These are phyloP conservation scores for Xylariaceae sp. DNA, from an alignment of 2,329 filamentous ascomycete species.

Conservation along the genomic window DNA sequence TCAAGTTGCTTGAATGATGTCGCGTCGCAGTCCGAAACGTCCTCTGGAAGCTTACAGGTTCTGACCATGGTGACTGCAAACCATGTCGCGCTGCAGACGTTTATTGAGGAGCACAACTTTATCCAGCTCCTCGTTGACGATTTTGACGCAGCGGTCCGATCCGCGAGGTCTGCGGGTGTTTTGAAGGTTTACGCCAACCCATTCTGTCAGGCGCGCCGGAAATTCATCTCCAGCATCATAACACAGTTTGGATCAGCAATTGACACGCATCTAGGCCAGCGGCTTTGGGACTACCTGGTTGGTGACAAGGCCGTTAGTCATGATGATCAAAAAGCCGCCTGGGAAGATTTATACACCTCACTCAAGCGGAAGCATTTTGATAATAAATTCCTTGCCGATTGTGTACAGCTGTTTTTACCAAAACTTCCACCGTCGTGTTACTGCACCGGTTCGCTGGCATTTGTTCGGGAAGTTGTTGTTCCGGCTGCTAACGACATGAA, in stretches of 20 bases:
- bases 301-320: slow-evolving; percentile 57
- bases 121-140: slow-evolving; percentile 61
- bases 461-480: slow-evolving; percentile 52
- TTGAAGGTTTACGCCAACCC: slow-evolving; percentile 44
- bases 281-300: slow-evolving; percentile 70
- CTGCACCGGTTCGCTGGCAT: slow-evolving; percentile 58
- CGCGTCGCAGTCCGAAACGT: slow-evolving; percentile 55
- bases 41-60: slow-evolving; percentile 69
- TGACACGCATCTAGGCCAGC: slow-evolving; percentile 54
- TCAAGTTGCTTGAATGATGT: slow-evolving; percentile 66
- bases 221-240: slow-evolving; percentile 56
- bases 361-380: slow-evolving; percentile 41
- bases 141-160: slow-evolving; percentile 51
- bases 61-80: slow-evolving; percentile 49
- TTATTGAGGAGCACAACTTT: slow-evolving; percentile 59
- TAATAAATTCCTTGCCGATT: slow-evolving; percentile 54
- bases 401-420: slow-evolving; percentile 55
- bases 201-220: slow-evolving; percentile 52
- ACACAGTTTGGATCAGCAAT: slow-evolving; percentile 58
- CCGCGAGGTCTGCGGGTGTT: slow-evolving; percentile 40
- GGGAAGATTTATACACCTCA: slow-evolving; percentile 59
- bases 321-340: slow-evolving; percentile 62
- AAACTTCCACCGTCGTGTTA: slow-evolving; percentile 54
- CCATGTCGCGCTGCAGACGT: slow-evolving; percentile 50
- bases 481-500: slow-evolving; percentile 43